These are phyloP conservation scores for Proliferodiscus dingleyae DNA, from an alignment of 2,329 filamentous ascomycete species.

Conservation along the genomic window DNA sequence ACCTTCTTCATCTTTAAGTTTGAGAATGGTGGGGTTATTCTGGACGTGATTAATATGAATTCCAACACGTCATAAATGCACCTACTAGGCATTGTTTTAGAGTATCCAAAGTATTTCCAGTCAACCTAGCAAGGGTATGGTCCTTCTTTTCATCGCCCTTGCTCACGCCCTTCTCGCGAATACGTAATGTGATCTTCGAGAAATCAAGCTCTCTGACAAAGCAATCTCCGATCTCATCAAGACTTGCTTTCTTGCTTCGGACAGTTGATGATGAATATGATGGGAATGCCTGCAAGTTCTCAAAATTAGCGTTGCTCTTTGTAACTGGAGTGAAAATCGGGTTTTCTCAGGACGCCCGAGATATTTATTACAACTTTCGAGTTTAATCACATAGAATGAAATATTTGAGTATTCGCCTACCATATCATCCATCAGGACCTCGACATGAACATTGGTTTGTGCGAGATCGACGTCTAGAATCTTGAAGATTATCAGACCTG, in stretches of 20 bases:
- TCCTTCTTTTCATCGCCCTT: conserved; percentile 65
- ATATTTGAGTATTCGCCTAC: no score
- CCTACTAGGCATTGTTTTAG: conserved; percentile 80
- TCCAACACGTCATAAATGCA: conserved; percentile 15
- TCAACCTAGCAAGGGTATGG: conserved; percentile 73
- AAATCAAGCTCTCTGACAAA: conserved; percentile 97
- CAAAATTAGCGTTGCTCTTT: no score
- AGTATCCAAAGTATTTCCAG: conserved; percentile 79
- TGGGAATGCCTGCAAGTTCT: no score
- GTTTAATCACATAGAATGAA: no score
- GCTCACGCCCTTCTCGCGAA: conserved; percentile 74
- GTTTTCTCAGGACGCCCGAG: no score
- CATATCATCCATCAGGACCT: conserved; percentile 92
- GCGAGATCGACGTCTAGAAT: conserved; percentile 85
- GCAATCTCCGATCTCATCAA: conserved; percentile 92
- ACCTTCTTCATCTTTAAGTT: conserved; percentile 73
- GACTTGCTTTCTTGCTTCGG: conserved; percentile 61
- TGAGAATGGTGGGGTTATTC: conserved; percentile 85
- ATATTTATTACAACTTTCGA: no score
- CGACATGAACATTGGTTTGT: conserved; percentile 69
- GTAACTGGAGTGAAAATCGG: no score
- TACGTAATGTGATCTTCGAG: conserved; percentile 82
- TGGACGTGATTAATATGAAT: conserved; percentile 33
- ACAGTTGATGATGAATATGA: conserved; percentile 79
- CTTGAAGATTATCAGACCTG: conserved; percentile 89